These are phyloP conservation scores for Rachicladosporium sp. DNA, from an alignment of 2,329 filamentous ascomycete genomes.

Conservation along the genomic window DNA sequence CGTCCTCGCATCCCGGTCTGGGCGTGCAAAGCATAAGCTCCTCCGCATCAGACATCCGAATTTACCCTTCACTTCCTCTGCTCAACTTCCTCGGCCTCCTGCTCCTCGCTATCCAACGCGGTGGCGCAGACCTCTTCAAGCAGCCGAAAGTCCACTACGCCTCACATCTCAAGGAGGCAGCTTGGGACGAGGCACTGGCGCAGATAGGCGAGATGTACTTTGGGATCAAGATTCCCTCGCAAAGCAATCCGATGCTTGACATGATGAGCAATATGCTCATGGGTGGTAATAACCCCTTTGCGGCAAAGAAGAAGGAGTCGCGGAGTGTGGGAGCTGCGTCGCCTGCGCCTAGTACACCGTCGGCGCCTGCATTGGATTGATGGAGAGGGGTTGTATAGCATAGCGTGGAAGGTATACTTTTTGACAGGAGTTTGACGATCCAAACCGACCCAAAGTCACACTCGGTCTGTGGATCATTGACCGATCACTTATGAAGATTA, in stretches of 20 bases:
- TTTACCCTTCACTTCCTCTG: conserved; percentile 85
- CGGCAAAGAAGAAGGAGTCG: conserved; percentile 28
- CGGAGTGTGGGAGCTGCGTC: conserved; percentile 36
- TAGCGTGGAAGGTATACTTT: neutral
- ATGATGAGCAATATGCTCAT: conserved; percentile 97
- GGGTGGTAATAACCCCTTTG: conserved; percentile 51
- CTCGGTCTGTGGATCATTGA: too few relatives aligned
- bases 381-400: too few relatives aligned
- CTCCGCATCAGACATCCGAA: conserved; percentile 54
- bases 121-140: conserved; percentile 63
- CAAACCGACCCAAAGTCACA: too few relatives aligned
- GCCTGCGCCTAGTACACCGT: conserved; percentile 11
- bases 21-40: conserved; percentile 70
- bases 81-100: conserved; percentile 87
- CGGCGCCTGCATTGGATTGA: conserved; percentile 22
- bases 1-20: conserved; percentile 48
- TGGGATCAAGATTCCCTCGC: conserved; percentile 72
- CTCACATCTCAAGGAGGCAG: conserved; percentile 59
- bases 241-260: conserved; percentile 87
- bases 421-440: neutral
- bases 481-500: too few relatives aligned
- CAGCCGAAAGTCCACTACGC: conserved; percentile 75
- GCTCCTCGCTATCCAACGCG: conserved; percentile 71
- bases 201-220: conserved; percentile 97
- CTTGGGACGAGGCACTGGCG: conserved; percentile 68